These are phyloP conservation scores for Lactifluus pinguis DNA, from an alignment of 768 basidiomycete genomes.

Conservation along the genomic window DNA sequence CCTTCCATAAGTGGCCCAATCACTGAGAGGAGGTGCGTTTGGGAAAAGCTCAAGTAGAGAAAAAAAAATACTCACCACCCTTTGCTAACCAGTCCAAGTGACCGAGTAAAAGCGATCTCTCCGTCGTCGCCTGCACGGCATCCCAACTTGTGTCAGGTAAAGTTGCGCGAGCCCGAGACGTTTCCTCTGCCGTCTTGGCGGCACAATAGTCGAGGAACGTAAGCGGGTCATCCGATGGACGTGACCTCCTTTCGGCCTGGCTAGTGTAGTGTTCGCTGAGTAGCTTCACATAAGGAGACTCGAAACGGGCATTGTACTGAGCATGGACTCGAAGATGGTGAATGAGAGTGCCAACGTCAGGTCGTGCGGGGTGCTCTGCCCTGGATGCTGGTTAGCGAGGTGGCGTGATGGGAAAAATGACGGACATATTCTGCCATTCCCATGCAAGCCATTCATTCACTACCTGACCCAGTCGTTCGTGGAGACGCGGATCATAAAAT, in stretches of 20 bases:
- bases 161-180: constrained; percentile 41
- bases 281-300: constrained; percentile 42
- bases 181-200: constrained; percentile 46
- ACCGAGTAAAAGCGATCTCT: constrained; percentile 40
- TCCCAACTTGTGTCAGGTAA: constrained; percentile 43
- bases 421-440: constrained; percentile 17
- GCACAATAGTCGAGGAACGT: constrained; percentile 45
- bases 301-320: constrained; percentile 47
- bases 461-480: background rate
- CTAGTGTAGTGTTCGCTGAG: constrained; percentile 45
- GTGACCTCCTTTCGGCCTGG: constrained; percentile 37
- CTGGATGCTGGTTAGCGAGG: constrained; percentile 23
- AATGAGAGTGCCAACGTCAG: constrained; percentile 42
- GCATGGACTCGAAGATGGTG: constrained; percentile 46
- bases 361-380: constrained; percentile 31
- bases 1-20: constrained; percentile 43
- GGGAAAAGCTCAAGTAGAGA: background rate
- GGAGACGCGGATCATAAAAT: constrained; percentile 4
- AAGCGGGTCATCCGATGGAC: constrained; percentile 36
- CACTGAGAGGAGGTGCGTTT: constrained; percentile 30
- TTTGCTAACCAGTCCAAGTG: constrained; percentile 37
- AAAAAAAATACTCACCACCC: constrained; percentile 25
- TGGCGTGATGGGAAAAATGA: background rate
- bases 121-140: constrained; percentile 43
- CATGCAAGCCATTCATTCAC: constrained; percentile 15